Evolutionary conservation across 106 monocot genomes (phyloP).

Genomic region (Dendrobium huoshanense): DNA sequence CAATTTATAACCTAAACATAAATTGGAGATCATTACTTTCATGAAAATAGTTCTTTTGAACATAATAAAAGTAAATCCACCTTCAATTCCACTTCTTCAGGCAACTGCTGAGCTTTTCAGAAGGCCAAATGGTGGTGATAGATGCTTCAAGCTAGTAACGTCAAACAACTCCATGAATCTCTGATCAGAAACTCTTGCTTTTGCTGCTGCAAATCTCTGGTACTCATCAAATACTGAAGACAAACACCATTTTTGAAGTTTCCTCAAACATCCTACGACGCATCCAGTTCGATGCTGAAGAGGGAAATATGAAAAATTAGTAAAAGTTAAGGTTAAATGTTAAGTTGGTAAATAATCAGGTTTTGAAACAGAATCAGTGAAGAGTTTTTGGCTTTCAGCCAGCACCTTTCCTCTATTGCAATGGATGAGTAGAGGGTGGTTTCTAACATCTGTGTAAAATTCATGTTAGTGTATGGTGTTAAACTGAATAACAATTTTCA

Average conservation of each 20-base stretch:
- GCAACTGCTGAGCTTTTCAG: background rate
- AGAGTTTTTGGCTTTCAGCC: background rate
- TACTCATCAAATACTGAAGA: constrained; percentile 73
- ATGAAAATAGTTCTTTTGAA: background rate
- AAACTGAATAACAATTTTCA: background rate
- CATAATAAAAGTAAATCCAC: background rate
- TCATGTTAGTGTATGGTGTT: background rate
- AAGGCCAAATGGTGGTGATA: constrained; percentile 1
- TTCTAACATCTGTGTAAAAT: constrained; percentile 61
- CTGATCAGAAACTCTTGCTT: constrained; percentile 44
- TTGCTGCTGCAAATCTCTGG: constrained; percentile 44
- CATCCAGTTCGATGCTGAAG: constrained; percentile 85
- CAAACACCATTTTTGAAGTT: constrained; percentile 71
- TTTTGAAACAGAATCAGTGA: no score
- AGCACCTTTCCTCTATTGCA: constrained; percentile 90
- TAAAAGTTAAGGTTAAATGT: no score
- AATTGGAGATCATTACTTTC: no score
- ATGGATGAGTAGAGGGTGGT: constrained; percentile 78
- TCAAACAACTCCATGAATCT: constrained; percentile 48
- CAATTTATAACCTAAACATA: no score
- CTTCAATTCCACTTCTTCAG: background rate
- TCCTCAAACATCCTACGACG: constrained; percentile 89
- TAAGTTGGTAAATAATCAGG: background rate
- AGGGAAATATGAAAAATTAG: background rate
- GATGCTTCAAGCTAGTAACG: constrained; percentile 23